phyloP scores from a whole-genome alignment of 257 asterid genomes.

The Nicotiana attenuata region DNA sequence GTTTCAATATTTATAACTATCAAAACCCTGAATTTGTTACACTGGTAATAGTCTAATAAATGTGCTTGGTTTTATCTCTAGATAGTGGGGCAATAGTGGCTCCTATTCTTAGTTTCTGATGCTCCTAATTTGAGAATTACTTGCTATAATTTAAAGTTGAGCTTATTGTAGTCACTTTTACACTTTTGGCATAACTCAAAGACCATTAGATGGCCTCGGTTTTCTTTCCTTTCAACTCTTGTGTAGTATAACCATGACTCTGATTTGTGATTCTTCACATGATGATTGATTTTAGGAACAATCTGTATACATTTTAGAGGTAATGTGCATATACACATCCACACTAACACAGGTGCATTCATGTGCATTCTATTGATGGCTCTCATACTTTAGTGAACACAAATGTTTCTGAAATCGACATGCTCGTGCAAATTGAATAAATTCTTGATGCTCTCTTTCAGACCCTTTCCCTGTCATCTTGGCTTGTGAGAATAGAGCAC shows the following conservation, averaged over 20 bases:
- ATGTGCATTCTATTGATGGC: not conserved
- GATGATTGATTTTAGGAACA: conserved; percentile 5
- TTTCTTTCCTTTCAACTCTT: not conserved
- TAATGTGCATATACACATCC: not conserved
- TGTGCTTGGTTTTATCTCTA: not conserved
- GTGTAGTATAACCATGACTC: not conserved
- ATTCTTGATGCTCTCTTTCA: not conserved
- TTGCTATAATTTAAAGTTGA: not conserved
- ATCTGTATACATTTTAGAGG: not conserved
- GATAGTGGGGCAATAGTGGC: not conserved
- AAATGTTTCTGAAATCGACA: not conserved
- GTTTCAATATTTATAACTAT: not conserved
- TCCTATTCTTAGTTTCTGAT: not conserved
- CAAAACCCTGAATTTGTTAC: not conserved
- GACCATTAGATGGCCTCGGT: not conserved
- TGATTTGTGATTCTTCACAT: not conserved
- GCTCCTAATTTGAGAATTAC: not conserved
- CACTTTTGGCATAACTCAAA: not conserved
- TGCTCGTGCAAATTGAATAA: not conserved
- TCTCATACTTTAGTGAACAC: not conserved
- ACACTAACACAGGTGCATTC: not conserved
- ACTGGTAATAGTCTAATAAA: not conserved
- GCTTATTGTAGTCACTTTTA: not conserved
- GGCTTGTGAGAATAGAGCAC: not conserved
- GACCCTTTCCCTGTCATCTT: not conserved